Percentiles rank a stretch among this genome's conserved stretches.
These are phyloP conservation scores for Polyporus tsugae DNA, from an alignment of 1,284 basidiomycete genomes.

Conservation along the genomic window DNA sequence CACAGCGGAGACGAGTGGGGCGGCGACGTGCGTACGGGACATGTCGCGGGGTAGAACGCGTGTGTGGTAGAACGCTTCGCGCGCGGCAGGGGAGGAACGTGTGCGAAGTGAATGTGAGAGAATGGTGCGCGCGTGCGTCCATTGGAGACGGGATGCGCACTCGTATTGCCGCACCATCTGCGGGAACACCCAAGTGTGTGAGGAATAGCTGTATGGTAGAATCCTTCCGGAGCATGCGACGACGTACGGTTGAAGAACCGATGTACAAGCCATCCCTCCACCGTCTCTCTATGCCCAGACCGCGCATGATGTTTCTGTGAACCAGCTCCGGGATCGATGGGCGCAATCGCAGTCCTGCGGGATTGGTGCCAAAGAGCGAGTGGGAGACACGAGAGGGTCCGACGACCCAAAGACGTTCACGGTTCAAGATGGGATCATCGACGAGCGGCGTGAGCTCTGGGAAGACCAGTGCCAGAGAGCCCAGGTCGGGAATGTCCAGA, in stretches of 20 bases:
- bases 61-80: constrained; percentile 49
- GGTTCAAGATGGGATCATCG: constrained; percentile 68
- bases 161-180: constrained; percentile 71
- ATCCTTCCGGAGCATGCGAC: constrained; percentile 1
- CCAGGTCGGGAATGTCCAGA: constrained; percentile 75
- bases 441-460: constrained; percentile 57
- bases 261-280: constrained; percentile 72
- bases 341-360: constrained; percentile 60
- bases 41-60: constrained; percentile 62
- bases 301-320: constrained; percentile 71
- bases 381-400: constrained; percentile 73
- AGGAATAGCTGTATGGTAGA: constrained; percentile 6
- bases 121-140: constrained; percentile 56
- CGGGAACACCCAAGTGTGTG: constrained; percentile 1
- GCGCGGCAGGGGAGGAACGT: constrained; percentile 44
- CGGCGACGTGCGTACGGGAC: constrained; percentile 55
- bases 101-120: constrained; percentile 55
- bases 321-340: constrained; percentile 72
- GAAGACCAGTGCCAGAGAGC: constrained; percentile 54
- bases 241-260: constrained; percentile 64
- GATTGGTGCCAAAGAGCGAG: constrained; percentile 63
- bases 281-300: constrained; percentile 66
- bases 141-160: constrained; percentile 55
- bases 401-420: constrained; percentile 62
- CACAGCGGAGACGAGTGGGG: constrained; percentile 62